Evolutionary conservation across 768 basidiomycete genomes (phyloP).

Genomic region (Xerocomellus chrysenteron): DNA sequence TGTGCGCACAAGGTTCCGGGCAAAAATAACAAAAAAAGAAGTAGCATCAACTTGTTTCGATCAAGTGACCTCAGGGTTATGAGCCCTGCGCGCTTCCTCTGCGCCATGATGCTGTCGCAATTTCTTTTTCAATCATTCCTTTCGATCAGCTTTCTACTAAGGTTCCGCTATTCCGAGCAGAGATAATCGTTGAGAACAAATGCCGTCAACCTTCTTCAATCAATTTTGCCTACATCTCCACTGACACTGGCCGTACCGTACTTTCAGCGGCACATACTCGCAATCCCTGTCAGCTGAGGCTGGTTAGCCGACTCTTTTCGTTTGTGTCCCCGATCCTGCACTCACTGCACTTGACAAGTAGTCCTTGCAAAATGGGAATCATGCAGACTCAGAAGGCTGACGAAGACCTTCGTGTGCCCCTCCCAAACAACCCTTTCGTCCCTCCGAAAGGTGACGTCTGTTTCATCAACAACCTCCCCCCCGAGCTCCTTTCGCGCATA

Average conservation of each 20-base stretch:
- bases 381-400: background rate
- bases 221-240: too few relatives aligned
- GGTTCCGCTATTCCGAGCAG: too few relatives aligned
- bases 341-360: background rate
- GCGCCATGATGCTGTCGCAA: slow-evolving; percentile 42
- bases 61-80: slow-evolving; percentile 51
- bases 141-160: too few relatives aligned
- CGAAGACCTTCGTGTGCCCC: slow-evolving; percentile 17
- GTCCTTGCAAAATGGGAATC: slow-evolving; percentile 2
- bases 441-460: slow-evolving; percentile 43
- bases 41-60: slow-evolving; percentile 47
- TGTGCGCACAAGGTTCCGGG: too few relatives aligned
- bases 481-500: slow-evolving; percentile 56
- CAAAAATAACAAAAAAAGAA: background rate
- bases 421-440: slow-evolving; percentile 47
- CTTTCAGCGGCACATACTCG: too few relatives aligned
- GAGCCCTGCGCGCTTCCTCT: slow-evolving; percentile 50
- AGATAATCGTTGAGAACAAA: too few relatives aligned
- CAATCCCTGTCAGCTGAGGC: too few relatives aligned
- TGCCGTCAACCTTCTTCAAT: too few relatives aligned
- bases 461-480: slow-evolving; percentile 52
- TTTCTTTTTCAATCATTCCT: too few relatives aligned
- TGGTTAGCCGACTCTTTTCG: background rate
- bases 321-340: too few relatives aligned
- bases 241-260: too few relatives aligned